A percentile compares a stretch with the other conserved stretches of the same genome.
These are phyloP conservation scores for Skeletonema menzelii DNA, from an alignment of 108 stramenopile species.

Conservation along the genomic window DNA sequence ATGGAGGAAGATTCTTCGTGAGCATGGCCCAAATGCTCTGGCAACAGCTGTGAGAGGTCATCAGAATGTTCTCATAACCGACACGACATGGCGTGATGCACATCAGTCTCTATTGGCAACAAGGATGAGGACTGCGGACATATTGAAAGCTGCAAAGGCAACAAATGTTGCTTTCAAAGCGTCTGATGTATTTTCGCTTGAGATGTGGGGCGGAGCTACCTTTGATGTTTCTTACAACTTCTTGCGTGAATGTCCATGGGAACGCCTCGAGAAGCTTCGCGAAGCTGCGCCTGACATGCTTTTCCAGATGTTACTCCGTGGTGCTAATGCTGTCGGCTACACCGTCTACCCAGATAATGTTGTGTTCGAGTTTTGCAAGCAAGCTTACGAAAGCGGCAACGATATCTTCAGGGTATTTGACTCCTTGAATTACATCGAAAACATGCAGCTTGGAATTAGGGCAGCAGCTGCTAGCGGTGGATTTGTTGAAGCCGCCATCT, in stretches of 20 bases:
- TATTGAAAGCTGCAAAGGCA: slow-evolving; percentile 87
- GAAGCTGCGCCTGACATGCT: slow-evolving; percentile 69
- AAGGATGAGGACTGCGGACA: slow-evolving; percentile 87
- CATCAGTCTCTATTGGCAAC: slow-evolving; percentile 97
- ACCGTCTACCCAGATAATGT: slow-evolving; percentile 89
- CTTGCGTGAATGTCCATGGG: slow-evolving; percentile 82
- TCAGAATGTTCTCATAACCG: slow-evolving; percentile 88
- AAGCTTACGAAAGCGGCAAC: slow-evolving; percentile 72
- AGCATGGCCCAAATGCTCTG: slow-evolving; percentile 85
- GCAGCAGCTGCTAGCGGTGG: slow-evolving; percentile 76
- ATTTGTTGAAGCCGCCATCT: slow-evolving; percentile 75
- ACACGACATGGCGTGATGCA: slow-evolving; percentile 98
- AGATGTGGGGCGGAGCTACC: slow-evolving; percentile 89
- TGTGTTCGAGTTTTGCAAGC: slow-evolving; percentile 76
- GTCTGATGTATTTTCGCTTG: slow-evolving; percentile 57
- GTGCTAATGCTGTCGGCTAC: slow-evolving; percentile 88
- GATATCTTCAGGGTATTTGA: slow-evolving; percentile 90
- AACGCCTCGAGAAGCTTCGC: slow-evolving; percentile 53
- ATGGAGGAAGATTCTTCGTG: slow-evolving; percentile 53
- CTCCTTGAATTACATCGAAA: slow-evolving; percentile 80
- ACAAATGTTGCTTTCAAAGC: slow-evolving; percentile 58
- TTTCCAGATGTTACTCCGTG: slow-evolving; percentile 85
- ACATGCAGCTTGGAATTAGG: slow-evolving; percentile 83
- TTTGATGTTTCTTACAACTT: slow-evolving; percentile 87
- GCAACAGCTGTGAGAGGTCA: slow-evolving; percentile 87